phyloP scores from a whole-genome alignment of 2,329 filamentous ascomycete species.

The Colletotrichum sp. region DNA sequence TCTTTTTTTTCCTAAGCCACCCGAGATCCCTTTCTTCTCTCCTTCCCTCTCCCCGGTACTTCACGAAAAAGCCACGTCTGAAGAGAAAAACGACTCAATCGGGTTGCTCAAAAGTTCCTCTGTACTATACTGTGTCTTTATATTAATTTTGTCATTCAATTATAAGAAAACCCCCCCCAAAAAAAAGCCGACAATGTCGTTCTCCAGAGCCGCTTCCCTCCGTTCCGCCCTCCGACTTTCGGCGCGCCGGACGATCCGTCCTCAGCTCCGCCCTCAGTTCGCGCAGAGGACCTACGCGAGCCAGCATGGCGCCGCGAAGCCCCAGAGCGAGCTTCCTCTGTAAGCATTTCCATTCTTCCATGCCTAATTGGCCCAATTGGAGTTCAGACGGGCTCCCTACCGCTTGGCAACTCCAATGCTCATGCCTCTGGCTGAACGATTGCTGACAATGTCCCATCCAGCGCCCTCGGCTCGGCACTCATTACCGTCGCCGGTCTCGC shows the following conservation, averaged over 20 bases:
- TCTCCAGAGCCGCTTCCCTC: slow-evolving; percentile 13
- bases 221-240: slow-evolving; percentile 16
- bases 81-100: background rate
- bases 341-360: background rate
- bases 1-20: background rate
- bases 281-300: slow-evolving; percentile 19
- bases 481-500: slow-evolving; percentile 12
- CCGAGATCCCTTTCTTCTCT: background rate
- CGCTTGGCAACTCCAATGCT: background rate
- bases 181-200: background rate
- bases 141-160: background rate
- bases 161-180: background rate
- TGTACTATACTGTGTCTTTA: background rate
- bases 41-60: background rate
- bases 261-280: slow-evolving; percentile 11
- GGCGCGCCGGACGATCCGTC: slow-evolving; percentile 17
- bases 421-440: background rate
- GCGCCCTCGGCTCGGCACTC: slow-evolving; percentile 3
- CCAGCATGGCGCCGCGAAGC: slow-evolving; percentile 15
- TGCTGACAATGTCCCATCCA: background rate
- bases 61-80: background rate
- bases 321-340: slow-evolving; percentile 19
- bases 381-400: background rate
- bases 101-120: background rate
- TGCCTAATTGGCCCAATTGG: background rate